Evolutionary conservation across 202 grass and related monocot species (phyloP).

Genomic region (Dendrocalamus latiflorus): DNA sequence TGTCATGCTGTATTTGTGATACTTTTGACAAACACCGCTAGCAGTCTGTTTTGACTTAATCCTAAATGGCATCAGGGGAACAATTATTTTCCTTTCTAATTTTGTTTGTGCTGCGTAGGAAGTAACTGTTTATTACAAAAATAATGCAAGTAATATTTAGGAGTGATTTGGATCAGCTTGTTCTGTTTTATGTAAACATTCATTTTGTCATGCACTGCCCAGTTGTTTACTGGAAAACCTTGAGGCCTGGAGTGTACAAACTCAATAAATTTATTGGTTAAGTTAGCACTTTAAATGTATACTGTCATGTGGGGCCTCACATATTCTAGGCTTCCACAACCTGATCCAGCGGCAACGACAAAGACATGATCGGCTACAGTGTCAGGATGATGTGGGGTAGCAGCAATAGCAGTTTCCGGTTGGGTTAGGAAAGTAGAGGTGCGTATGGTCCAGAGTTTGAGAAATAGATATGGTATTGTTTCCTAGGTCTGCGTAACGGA

Average conservation of each 20-base stretch:
- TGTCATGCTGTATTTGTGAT: constrained; percentile 10
- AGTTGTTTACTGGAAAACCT: constrained; percentile 10
- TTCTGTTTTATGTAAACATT: neutral
- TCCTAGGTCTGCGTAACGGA: no score
- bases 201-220: neutral
- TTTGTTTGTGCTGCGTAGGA: neutral
- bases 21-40: neutral
- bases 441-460: no score
- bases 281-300: constrained; percentile 12
- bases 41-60: constrained; percentile 13
- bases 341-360: no score
- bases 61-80: neutral
- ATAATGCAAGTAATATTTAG: neutral
- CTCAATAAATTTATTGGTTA: neutral
- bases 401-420: no score
- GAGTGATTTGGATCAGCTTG: neutral
- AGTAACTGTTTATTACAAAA: neutral
- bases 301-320: no score
- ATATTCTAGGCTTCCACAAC: no score
- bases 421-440: no score
- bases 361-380: no score
- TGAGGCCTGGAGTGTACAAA: neutral
- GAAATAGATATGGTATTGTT: no score
- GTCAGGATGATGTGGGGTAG: no score
- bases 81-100: neutral